Evolutionary conservation across 495 filamentous ascomycete species (phyloP).

Genomic region (Aspergillus haitiensis): DNA sequence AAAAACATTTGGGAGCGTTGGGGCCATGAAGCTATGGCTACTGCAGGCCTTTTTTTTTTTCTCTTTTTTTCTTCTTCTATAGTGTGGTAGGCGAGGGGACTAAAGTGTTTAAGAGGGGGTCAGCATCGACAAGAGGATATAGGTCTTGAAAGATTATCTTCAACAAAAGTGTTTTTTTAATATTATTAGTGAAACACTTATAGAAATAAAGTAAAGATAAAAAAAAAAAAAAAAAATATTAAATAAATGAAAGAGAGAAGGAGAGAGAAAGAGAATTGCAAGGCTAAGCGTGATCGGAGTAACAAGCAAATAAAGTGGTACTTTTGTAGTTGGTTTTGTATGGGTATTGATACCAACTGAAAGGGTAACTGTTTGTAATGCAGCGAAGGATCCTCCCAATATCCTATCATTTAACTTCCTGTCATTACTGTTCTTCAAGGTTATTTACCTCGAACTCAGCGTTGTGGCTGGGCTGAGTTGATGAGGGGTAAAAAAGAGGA

Average conservation of each 20-base stretch:
- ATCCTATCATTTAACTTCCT: too few relatives aligned
- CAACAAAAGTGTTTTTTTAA: background rate
- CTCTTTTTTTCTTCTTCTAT: too few relatives aligned
- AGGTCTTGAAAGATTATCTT: background rate
- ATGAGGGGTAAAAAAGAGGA: too few relatives aligned
- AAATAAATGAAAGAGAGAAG: background rate
- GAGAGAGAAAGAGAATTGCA: background rate
- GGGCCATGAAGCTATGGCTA: background rate
- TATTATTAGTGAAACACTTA: background rate
- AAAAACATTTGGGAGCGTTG: conserved; percentile 1
- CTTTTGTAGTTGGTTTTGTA: background rate
- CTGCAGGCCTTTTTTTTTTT: too few relatives aligned
- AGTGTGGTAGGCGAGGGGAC: too few relatives aligned
- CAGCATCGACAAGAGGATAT: background rate
- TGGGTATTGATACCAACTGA: background rate
- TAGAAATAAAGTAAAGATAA: background rate
- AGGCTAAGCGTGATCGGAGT: too few relatives aligned
- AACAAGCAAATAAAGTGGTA: background rate
- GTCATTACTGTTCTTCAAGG: too few relatives aligned
- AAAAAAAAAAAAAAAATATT: background rate
- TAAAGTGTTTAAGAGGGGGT: background rate
- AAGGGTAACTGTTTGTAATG: background rate
- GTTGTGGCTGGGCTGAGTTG: conserved; percentile 3
- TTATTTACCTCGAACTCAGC: too few relatives aligned
- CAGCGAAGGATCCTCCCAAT: background rate